phyloP scores from a whole-genome alignment of 352 stramenopile genomes.

The Phytophthora cryptogea region DNA sequence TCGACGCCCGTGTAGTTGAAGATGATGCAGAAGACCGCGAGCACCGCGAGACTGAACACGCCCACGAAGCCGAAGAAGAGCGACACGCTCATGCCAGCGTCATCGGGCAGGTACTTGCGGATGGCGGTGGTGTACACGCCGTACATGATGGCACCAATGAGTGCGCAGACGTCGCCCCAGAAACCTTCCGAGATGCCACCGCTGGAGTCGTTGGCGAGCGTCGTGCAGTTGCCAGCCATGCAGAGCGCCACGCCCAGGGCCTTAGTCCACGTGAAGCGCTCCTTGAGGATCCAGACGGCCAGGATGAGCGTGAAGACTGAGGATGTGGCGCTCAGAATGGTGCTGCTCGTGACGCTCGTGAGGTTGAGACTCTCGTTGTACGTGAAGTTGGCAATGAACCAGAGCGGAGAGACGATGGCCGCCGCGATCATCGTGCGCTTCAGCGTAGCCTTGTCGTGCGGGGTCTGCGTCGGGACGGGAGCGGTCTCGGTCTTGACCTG shows the following conservation, averaged over 20 bases:
- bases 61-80: slow-evolving; percentile 97
- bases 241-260: slow-evolving; percentile 88
- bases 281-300: slow-evolving; percentile 79
- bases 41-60: slow-evolving; percentile 93
- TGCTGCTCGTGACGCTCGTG: slow-evolving; percentile 94
- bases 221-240: slow-evolving; percentile 90
- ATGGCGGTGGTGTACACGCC: slow-evolving; percentile 94
- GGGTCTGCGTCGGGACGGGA: slow-evolving; percentile 23
- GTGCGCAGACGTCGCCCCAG: slow-evolving; percentile 66
- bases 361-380: slow-evolving; percentile 93
- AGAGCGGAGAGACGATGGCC: slow-evolving; percentile 89
- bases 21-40: slow-evolving; percentile 85
- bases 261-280: slow-evolving; percentile 86
- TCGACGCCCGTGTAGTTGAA: slow-evolving; percentile 77
- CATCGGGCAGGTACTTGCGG: slow-evolving; percentile 74
- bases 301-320: slow-evolving; percentile 95
- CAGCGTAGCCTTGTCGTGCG: slow-evolving; percentile 31
- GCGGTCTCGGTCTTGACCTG: slow-evolving; percentile 25
- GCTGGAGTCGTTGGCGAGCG: slow-evolving; percentile 77
- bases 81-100: slow-evolving; percentile 90
- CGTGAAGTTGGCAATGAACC: slow-evolving; percentile 94
- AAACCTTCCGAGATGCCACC: slow-evolving; percentile 42
- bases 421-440: slow-evolving; percentile 47
- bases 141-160: slow-evolving; percentile 91
- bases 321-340: slow-evolving; percentile 93